A percentile compares a stretch with the other conserved stretches of the same genome.
Evolutionary conservation across 495 filamentous ascomycete species (phyloP).

Genomic region (Echria macrotheca): DNA sequence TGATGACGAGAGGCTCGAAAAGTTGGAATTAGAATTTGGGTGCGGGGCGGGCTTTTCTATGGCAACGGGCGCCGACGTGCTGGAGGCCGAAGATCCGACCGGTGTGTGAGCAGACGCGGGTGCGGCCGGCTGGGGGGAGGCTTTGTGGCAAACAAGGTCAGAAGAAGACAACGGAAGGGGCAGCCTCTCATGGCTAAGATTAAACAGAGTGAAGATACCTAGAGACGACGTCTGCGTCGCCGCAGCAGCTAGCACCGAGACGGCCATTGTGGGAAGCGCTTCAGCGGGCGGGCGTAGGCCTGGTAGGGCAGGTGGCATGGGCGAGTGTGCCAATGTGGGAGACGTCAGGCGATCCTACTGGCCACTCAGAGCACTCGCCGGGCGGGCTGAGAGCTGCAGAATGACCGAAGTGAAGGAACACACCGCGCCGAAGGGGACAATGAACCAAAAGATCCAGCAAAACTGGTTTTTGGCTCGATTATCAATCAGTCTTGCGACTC

Average conservation of each 20-base stretch:
- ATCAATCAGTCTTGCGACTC: conserved; percentile 18
- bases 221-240: conserved; percentile 24
- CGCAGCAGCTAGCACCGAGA: conserved; percentile 28
- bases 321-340: conserved; percentile 5
- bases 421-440: conserved; percentile 7
- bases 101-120: neutral
- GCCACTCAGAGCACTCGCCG: conserved; percentile 15
- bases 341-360: conserved; percentile 13
- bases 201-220: conserved; percentile 29
- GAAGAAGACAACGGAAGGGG: conserved; percentile 10
- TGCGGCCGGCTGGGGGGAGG: neutral
- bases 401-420: conserved; percentile 11
- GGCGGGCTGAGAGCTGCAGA: conserved; percentile 11
- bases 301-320: conserved; percentile 15
- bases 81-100: neutral
- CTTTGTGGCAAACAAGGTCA: conserved; percentile 4
- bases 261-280: conserved; percentile 23
- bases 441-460: neutral
- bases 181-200: conserved; percentile 15
- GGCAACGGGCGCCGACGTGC: conserved; percentile 1
- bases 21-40: conserved; percentile 12
- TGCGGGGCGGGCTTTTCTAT: conserved; percentile 3
- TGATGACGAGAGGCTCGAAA: conserved; percentile 25
- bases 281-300: conserved; percentile 1
- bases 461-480: conserved; percentile 17